Evolutionary conservation across 169 alveolate species (phyloP).

Genomic region (Babesia gibsoni): DNA sequence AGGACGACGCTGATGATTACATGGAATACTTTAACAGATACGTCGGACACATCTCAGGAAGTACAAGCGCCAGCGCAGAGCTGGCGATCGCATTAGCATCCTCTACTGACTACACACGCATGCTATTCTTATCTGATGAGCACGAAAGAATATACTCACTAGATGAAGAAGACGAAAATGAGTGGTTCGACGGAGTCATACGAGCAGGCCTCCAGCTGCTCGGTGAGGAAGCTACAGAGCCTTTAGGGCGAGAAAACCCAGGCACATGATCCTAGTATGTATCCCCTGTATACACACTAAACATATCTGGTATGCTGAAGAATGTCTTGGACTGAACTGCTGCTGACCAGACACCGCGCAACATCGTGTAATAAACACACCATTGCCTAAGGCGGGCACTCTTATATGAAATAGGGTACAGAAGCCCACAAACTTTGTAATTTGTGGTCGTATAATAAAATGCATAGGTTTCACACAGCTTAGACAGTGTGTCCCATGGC

Average conservation of each 20-base stretch:
- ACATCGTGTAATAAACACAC: neutral
- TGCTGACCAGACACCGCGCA: constrained; percentile 6
- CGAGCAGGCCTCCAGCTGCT: constrained; percentile 40
- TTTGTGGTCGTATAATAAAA: neutral
- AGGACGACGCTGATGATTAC: neutral
- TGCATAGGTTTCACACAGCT: neutral
- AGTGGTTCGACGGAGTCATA: constrained; percentile 56
- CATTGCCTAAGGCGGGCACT: neutral
- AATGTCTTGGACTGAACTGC: no score
- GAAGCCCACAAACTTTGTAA: neutral
- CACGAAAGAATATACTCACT: neutral
- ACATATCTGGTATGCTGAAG: no score
- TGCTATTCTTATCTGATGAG: neutral
- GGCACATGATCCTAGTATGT: no score
- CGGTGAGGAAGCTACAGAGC: constrained; percentile 1
- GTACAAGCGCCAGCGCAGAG: neutral
- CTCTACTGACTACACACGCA: neutral
- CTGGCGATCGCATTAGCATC: neutral
- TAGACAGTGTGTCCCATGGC: neutral
- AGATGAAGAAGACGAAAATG: constrained; percentile 57
- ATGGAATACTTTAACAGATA: neutral
- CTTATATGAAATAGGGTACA: no score
- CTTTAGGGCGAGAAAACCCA: neutral
- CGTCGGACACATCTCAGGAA: neutral
- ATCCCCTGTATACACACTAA: no score